Evolutionary conservation across 805 yeast genomes (phyloP), one percentile per base, ranked within the genome.

Genomic region (Schwanniomyces vanrijiae): DNA sequence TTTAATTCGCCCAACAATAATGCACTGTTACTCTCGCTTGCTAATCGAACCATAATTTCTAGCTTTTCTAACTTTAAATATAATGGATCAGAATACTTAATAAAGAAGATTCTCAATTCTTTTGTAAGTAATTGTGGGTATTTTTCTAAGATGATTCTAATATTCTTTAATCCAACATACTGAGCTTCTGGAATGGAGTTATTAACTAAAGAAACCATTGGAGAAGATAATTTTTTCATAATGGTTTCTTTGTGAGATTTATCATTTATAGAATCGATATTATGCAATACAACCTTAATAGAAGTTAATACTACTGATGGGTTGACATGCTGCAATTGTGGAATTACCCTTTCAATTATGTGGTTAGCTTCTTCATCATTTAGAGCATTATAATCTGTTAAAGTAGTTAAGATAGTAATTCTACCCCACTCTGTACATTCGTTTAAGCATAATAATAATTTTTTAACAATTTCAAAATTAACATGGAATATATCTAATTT

Each of bases 371-470:
- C 96, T 13, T 77, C 71, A 2, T 71, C 62, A 40, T 76, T 80
- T 1, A 62, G 58, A 0, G 95, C 75, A 4, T 72, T 61, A 63
- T 85, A 92, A 40, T 86, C 91, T 5, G 90, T 77, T 53, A 94
- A 69, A 1, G 96, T 90, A 1, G 88, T 81, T 49, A 94, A 75
- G 38, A 94, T 88, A 1, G 97, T 82, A 54, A 94, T 87, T 60
- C 99, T 80, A 9, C 99, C 99, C 99, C 99, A 94, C 70, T 94
- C 99, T 0, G 98, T 91, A 69, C 98, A 92, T 69, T 94, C 99
- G 65, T 92, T 92, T 54, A 94, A 75, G 11, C 97, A 96, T 55
- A 83, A 74, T 50, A 94, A 73, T 50, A 94, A 77, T 63, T 84
- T 87, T 47, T 78, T 74, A 43, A 83, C 73, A 59, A 64, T 71